phyloP scores from a whole-genome alignment of 352 stramenopile genomes.

The Heterotrichella gracilis region DNA sequence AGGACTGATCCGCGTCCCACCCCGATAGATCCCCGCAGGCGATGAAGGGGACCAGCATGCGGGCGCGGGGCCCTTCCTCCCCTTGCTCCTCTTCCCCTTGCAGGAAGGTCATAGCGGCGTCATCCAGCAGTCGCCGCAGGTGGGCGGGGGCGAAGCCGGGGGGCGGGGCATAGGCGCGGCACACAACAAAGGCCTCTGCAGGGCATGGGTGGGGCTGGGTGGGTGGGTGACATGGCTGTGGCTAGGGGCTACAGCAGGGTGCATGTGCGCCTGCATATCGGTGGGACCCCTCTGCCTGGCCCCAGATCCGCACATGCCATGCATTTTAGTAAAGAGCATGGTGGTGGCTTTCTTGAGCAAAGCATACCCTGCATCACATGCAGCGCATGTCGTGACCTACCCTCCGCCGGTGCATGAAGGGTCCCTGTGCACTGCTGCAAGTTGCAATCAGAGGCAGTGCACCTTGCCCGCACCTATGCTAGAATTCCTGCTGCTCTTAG shows the following conservation, averaged over 20 bases:
- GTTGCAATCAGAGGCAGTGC: conserved; percentile 55
- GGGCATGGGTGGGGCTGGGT: too few relatives aligned
- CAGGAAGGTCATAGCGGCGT: conserved; percentile 16
- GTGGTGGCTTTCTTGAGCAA: conserved; percentile 33
- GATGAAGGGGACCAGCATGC: conserved; percentile 45
- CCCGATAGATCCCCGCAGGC: conserved; percentile 55
- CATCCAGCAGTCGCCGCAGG: neutral
- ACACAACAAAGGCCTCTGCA: conserved; percentile 16
- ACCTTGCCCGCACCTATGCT: conserved; percentile 83
- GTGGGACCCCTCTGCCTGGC: too few relatives aligned
- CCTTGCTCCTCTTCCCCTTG: conserved; percentile 30
- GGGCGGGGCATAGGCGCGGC: conserved; percentile 10
- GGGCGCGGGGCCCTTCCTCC: conserved; percentile 25
- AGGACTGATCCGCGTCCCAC: conserved; percentile 35
- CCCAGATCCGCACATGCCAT: too few relatives aligned
- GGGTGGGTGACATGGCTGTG: too few relatives aligned
- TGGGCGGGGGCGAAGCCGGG: conserved; percentile 12
- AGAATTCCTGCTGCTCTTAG: conserved; percentile 62
- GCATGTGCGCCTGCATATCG: too few relatives aligned
- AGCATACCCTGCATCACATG: too few relatives aligned
- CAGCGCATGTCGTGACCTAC: too few relatives aligned
- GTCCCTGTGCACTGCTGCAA: conserved; percentile 37
- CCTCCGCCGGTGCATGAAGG: too few relatives aligned
- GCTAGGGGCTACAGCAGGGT: too few relatives aligned
- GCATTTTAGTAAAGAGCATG: too few relatives aligned